Evolutionary conservation across 2,329 filamentous ascomycete species (phyloP).

Genomic region (Aspergillus flavus): DNA sequence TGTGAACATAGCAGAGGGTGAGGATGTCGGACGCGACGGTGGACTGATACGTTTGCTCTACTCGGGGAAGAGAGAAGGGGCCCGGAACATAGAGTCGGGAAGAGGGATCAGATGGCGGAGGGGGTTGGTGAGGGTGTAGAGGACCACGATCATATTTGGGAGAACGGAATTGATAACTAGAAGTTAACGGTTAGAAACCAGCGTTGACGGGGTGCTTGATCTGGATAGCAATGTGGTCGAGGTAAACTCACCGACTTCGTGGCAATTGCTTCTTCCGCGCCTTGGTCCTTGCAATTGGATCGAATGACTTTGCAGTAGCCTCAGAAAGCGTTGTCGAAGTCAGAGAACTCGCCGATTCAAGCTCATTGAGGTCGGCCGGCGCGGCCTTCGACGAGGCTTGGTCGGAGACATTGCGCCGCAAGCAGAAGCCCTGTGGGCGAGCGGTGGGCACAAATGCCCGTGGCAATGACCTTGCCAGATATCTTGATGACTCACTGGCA

Average conservation of each 20-base stretch:
- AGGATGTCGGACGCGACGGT: slow-evolving; percentile 87
- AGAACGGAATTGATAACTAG: slow-evolving; percentile 89
- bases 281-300: slow-evolving; percentile 52
- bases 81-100: slow-evolving; percentile 89
- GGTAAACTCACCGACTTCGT: slow-evolving; percentile 54
- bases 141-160: slow-evolving; percentile 95
- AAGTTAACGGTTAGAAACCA: slow-evolving; percentile 13
- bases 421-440: slow-evolving; percentile 34
- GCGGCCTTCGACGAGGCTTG: slow-evolving; percentile 37
- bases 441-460: slow-evolving; percentile 35
- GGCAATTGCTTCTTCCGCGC: slow-evolving; percentile 50
- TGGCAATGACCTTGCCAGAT: slow-evolving; percentile 42
- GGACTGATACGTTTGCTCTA: slow-evolving; percentile 86
- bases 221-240: not conserved
- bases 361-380: slow-evolving; percentile 40
- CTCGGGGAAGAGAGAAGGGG: slow-evolving; percentile 83
- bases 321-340: slow-evolving; percentile 41
- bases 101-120: slow-evolving; percentile 79
- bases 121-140: slow-evolving; percentile 88
- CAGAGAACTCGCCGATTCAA: slow-evolving; percentile 54
- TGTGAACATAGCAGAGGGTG: slow-evolving; percentile 84
- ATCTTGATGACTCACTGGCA: slow-evolving; percentile 42
- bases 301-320: slow-evolving; percentile 48
- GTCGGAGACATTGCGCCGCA: slow-evolving; percentile 52
- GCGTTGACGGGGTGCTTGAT: not conserved